Conservation (phyloP, 2,329 filamentous ascomycete species). For the Bipolaris victoriae region DNA sequence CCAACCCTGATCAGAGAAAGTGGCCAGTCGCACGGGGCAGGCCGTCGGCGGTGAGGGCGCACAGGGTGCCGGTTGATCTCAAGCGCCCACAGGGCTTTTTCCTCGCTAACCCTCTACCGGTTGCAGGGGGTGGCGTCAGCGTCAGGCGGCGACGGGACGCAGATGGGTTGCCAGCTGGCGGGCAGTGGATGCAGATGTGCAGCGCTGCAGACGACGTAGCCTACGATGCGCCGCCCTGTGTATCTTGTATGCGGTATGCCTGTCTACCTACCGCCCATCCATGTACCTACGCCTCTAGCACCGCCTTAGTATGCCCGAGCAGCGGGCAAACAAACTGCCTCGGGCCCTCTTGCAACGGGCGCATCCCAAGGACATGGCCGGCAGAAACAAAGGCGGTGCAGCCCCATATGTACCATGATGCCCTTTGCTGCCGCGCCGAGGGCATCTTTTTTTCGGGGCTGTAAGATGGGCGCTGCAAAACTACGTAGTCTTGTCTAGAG, state of each 20-base stretch:
- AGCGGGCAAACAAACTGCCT: no score
- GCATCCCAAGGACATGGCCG: not conserved
- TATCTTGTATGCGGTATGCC: no score
- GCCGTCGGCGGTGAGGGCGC: constrained; percentile 41
- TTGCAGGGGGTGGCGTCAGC: constrained; percentile 24
- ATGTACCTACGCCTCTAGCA: not conserved
- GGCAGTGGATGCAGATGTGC: constrained; percentile 21
- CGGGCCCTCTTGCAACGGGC: no score
- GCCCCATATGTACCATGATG: not conserved
- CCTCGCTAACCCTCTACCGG: constrained; percentile 27
- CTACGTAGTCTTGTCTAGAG: no score
- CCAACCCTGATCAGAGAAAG: constrained; percentile 30
- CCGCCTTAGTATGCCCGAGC: no score
- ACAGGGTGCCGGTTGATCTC: constrained; percentile 39
- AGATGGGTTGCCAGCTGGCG: constrained; percentile 38
- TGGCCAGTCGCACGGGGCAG: constrained; percentile 39
- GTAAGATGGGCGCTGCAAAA: constrained; percentile 4
- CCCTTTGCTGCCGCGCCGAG: constrained; percentile 17
- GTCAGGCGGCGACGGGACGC: constrained; percentile 31
- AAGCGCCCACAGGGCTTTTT: constrained; percentile 32
- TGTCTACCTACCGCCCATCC: not conserved
- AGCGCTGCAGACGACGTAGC: not conserved
- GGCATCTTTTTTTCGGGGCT: constrained; percentile 30
- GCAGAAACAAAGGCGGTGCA: constrained; percentile 19
- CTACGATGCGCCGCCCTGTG: not conserved